A percentile compares a stretch with the other conserved stretches of the same genome.
Evolutionary conservation across 192 early-diverging fungal genomes (phyloP).

Genomic region (Dispira simplex): DNA sequence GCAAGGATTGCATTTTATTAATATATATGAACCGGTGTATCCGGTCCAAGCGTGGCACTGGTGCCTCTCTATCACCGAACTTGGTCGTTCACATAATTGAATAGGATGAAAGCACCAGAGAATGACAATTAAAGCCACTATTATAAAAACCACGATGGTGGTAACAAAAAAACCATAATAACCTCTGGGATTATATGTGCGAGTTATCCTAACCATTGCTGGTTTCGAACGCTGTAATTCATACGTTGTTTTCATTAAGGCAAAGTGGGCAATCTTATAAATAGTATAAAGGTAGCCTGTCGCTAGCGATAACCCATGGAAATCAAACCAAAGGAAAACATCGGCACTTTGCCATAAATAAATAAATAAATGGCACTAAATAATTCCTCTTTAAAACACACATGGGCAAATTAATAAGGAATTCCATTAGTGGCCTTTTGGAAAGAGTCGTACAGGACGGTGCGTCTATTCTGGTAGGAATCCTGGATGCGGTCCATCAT

Average conservation of each 20-base stretch:
- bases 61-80: too few species aligned
- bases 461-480: conserved; percentile 87
- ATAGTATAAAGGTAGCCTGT: not conserved
- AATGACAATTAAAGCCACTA: too few species aligned
- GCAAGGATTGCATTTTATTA: too few species aligned
- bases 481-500: conserved; percentile 82
- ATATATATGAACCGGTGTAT: too few species aligned
- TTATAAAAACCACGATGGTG: too few species aligned
- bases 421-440: conserved; percentile 71
- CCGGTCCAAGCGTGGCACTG: too few species aligned
- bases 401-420: conserved; percentile 21
- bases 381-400: not conserved
- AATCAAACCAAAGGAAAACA: not conserved
- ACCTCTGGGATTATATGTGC: too few species aligned
- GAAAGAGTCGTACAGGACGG: conserved; percentile 66
- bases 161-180: too few species aligned
- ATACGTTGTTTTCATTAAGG: not conserved
- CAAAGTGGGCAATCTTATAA: not conserved
- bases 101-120: too few species aligned
- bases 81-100: too few species aligned
- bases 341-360: not conserved
- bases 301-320: not conserved
- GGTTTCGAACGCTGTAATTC: too few species aligned
- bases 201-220: too few species aligned
- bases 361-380: not conserved